Base-by-base conservation (phyloP, 2,329 filamentous ascomycete genomes). In the Paracoccidioides brasiliensis region DNA sequence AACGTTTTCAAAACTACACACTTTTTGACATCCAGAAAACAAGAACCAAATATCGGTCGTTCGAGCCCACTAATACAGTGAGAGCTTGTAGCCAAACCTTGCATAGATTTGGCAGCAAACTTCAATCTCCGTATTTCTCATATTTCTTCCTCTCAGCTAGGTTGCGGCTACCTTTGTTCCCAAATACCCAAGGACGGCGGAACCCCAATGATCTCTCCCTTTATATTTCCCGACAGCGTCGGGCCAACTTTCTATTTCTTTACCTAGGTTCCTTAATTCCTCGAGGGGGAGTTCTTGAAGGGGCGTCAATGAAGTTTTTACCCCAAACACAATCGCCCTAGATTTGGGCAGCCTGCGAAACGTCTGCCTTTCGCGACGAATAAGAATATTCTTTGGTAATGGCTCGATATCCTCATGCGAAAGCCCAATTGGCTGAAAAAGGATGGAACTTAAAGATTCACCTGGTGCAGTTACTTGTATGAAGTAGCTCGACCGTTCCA, bases 401-500 rank as follows among this genome's bases (percentile, higher is more conserved):
- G 68, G 65, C 58, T 73, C 60, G 56, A 70, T 57, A 58, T 69
- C 58, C 61, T 73, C 60, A 44, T 72, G 69, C 8, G 70, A 70
- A 22, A 73, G 62, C 0, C 64, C 69, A 1, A 69, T 70, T 5
- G 71, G 70, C 15, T 76, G 72, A 57, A 75, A 75, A 41, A 80
- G 70, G 10, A 73, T 70, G 3, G 75, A 66, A 0, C 69, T 63
- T 28, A 75, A 64, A 38, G 66, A 60, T 45, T 70, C 65, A 32
- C 66, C 60, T 33, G 69, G 62, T 2, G 66, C 64, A 28, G 69
- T 71, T 8, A 76, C 72, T 64, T 80, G 77, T 44, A 80, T 66
- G 57, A 79, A 79, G 57, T 75, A 72, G 56, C 74, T 75, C 40
- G 69, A 72, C 42, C 76, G 72, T 59, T 78, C 74, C 74, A 78